Evolutionary conservation across 1,139 yeast genomes (phyloP).

Genomic region (Zygoascus sp.): DNA sequence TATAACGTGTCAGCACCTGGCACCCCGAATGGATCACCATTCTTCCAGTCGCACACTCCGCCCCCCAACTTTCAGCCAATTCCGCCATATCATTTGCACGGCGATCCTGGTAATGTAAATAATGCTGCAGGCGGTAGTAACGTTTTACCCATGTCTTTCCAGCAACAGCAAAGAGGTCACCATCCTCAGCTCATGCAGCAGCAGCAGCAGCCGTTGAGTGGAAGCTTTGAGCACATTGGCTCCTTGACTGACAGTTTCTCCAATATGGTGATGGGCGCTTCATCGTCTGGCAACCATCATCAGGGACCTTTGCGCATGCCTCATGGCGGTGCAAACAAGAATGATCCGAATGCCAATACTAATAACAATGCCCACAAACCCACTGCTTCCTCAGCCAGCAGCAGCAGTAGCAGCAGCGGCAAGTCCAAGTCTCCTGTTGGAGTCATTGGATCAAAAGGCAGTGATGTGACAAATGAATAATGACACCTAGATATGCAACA

Average conservation of each 20-base stretch:
- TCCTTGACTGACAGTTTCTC: constrained; percentile 6
- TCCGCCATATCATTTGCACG: constrained; percentile 14
- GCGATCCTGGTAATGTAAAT: constrained; percentile 2
- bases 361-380: constrained; percentile 4
- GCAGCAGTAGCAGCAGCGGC: constrained; percentile 13
- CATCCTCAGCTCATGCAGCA: constrained; percentile 10
- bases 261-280: constrained; percentile 9
- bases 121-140: constrained; percentile 1
- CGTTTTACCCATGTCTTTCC: constrained; percentile 9
- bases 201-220: constrained; percentile 11
- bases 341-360: constrained; percentile 2
- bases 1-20: constrained; percentile 30
- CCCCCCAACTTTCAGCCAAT: constrained; percentile 22
- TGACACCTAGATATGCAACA: constrained; percentile 6
- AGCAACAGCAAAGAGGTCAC: constrained; percentile 16
- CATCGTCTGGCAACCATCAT: constrained; percentile 6
- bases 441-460: constrained; percentile 11
- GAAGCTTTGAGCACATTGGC: constrained; percentile 6
- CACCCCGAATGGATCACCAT: constrained; percentile 31
- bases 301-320: constrained; percentile 6
- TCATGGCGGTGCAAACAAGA: constrained; percentile 4
- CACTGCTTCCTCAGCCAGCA: constrained; percentile 8
- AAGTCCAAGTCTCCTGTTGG: constrained; percentile 9
- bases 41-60: constrained; percentile 32
- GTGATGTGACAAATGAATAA: constrained; percentile 10